A percentile compares a stretch with the other conserved stretches of the same genome.
These are phyloP conservation scores for Symbiodinium natans DNA, from an alignment of 73 alveolate species.

Conservation along the genomic window DNA sequence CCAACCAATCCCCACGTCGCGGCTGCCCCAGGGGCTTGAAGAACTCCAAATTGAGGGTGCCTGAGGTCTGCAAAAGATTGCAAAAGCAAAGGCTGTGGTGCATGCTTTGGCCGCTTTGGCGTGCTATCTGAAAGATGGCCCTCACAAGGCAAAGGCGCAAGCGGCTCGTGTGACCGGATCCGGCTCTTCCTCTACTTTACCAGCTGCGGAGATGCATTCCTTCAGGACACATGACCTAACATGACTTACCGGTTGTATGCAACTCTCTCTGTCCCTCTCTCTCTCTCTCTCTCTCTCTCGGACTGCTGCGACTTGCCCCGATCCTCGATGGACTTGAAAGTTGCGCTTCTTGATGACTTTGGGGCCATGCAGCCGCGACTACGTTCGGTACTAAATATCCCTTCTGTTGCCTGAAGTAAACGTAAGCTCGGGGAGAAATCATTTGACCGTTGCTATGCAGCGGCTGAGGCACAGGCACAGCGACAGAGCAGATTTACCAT, in stretches of 20 bases:
- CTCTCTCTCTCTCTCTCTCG: no score
- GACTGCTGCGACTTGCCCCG: not conserved
- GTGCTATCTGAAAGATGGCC: not conserved
- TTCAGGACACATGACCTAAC: not conserved
- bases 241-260: not conserved
- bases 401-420: not conserved
- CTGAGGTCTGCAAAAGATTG: not conserved
- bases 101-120: not conserved
- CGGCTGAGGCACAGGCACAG: not conserved
- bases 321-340: not conserved
- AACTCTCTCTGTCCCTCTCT: no score
- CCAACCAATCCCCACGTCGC: conserved; percentile 63
- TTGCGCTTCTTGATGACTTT: conserved; percentile 6
- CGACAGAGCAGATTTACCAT: not conserved
- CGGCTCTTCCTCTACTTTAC: conserved; percentile 59
- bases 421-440: not conserved
- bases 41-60: conserved; percentile 42
- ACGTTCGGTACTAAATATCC: not conserved
- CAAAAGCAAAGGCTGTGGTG: not conserved
- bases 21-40: conserved; percentile 45
- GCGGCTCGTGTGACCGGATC: conserved; percentile 48
- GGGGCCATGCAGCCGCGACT: conserved; percentile 23
- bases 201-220: conserved; percentile 72
- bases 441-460: not conserved
- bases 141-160: not conserved